Percentiles rank a stretch among this genome's conserved stretches.
Conservation (phyloP, 805 yeast species). For the Brettanomyces sp. region DNA sequence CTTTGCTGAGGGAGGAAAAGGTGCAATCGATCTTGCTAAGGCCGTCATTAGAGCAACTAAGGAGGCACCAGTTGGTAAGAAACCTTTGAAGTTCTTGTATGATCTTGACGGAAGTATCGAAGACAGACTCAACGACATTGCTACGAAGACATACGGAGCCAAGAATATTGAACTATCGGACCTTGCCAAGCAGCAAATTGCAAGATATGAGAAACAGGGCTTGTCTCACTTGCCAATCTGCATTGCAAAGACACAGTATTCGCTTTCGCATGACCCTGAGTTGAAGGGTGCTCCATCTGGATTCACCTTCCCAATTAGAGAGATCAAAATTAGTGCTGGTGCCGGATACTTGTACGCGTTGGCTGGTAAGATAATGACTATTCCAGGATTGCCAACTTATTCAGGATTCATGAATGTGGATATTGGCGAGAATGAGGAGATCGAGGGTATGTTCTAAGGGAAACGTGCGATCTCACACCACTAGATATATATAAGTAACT, state of each 20-base stretch:
- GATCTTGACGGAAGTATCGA: conserved; percentile 51
- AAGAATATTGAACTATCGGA: conserved; percentile 59
- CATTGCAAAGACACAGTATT: conserved; percentile 80
- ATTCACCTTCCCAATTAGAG: conserved; percentile 73
- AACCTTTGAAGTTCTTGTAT: conserved; percentile 41
- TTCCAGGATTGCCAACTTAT: conserved; percentile 80
- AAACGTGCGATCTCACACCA: not conserved
- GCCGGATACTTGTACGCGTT: conserved; percentile 80
- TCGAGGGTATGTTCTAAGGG: conserved; percentile 65
- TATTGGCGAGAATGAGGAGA: conserved; percentile 70
- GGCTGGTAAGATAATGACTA: conserved; percentile 81
- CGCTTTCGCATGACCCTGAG: conserved; percentile 73
- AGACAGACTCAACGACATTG: conserved; percentile 57
- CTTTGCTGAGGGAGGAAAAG: conserved; percentile 82
- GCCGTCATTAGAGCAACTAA: conserved; percentile 57
- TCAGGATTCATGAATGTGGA: conserved; percentile 84
- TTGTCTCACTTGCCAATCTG: conserved; percentile 73
- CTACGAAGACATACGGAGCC: conserved; percentile 74
- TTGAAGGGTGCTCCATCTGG: conserved; percentile 80
- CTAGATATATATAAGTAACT: too few relatives aligned
- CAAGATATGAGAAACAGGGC: conserved; percentile 62
- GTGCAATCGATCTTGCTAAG: conserved; percentile 66
- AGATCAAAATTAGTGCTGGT: conserved; percentile 76
- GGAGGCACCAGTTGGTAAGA: conserved; percentile 22
- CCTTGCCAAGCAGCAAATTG: conserved; percentile 62